Conservation (phyloP, 192 early-diverging fungal genomes). For the Radiomyces spectabilis region DNA sequence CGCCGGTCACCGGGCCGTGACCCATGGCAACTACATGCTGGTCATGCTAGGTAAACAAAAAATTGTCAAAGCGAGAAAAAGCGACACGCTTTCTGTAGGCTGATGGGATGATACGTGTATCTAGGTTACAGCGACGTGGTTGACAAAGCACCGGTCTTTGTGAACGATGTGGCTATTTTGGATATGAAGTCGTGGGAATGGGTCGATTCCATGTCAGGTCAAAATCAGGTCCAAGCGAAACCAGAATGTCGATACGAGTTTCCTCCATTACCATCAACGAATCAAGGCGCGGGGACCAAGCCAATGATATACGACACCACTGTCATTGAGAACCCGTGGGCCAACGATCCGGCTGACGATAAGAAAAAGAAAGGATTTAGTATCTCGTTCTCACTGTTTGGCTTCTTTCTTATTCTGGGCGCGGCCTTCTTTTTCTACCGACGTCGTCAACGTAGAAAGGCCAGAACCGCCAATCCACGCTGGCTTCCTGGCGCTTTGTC, state of each 20-base stretch:
- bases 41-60: conserved; percentile 6
- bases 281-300: neutral
- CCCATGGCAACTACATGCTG: conserved; percentile 13
- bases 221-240: neutral
- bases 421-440: conserved; percentile 8
- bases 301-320: neutral
- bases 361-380: conserved; percentile 17
- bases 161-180: conserved; percentile 8
- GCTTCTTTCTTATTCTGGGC: neutral
- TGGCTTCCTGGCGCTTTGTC: conserved; percentile 14
- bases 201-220: neutral
- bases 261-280: neutral
- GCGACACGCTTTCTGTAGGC: neutral
- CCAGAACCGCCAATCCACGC: conserved; percentile 9
- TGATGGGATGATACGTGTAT: too few species aligned
- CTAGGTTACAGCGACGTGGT: too few species aligned
- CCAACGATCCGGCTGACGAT: neutral
- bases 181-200: conserved; percentile 12
- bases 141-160: too few species aligned
- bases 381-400: conserved; percentile 12
- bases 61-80: neutral
- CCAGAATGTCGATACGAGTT: neutral
- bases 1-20: conserved; percentile 1
- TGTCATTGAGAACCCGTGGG: neutral
- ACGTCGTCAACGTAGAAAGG: conserved; percentile 6